Conservation (phyloP, 1,139 yeast genomes). For the Yamadazyma songkhlaensis region DNA sequence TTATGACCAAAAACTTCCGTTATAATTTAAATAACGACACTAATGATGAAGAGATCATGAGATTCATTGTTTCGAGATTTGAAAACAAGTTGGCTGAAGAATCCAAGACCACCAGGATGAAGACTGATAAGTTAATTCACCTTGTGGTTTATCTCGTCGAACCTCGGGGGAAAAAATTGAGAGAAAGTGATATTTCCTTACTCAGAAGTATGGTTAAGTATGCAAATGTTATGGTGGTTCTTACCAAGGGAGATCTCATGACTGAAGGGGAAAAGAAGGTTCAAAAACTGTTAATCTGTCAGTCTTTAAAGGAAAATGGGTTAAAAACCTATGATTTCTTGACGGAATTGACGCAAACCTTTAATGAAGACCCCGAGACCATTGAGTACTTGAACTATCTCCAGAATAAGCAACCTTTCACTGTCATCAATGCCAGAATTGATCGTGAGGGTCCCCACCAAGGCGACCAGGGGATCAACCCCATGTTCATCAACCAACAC, state of each 20-base stretch:
- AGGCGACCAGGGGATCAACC: no score
- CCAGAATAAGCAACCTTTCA: conserved; percentile 1
- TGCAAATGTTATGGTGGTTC: conserved; percentile 57
- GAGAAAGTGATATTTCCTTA: conserved; percentile 40
- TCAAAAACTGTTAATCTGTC: conserved; percentile 40
- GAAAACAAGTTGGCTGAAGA: conserved; percentile 58
- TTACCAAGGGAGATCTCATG: conserved; percentile 57
- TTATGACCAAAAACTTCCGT: conserved; percentile 28
- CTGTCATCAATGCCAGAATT: no score
- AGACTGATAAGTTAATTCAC: conserved; percentile 60
- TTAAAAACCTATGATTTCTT: conserved; percentile 52
- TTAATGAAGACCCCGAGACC: background rate
- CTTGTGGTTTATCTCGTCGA: conserved; percentile 53
- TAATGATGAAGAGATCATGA: conserved; percentile 28
- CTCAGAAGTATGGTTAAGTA: conserved; percentile 49
- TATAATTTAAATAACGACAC: conserved; percentile 33
- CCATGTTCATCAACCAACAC: conserved; percentile 52
- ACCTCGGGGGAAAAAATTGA: conserved; percentile 50
- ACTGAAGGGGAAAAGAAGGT: conserved; percentile 31
- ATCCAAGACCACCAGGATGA: conserved; percentile 53
- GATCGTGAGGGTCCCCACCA: no score
- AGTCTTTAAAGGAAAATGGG: conserved; percentile 39
- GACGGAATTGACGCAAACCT: no score
- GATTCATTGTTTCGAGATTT: conserved; percentile 55
- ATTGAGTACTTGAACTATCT: background rate